Conservation (phyloP, 208 protist genomes). For the Wallacemonas sp. region DNA sequence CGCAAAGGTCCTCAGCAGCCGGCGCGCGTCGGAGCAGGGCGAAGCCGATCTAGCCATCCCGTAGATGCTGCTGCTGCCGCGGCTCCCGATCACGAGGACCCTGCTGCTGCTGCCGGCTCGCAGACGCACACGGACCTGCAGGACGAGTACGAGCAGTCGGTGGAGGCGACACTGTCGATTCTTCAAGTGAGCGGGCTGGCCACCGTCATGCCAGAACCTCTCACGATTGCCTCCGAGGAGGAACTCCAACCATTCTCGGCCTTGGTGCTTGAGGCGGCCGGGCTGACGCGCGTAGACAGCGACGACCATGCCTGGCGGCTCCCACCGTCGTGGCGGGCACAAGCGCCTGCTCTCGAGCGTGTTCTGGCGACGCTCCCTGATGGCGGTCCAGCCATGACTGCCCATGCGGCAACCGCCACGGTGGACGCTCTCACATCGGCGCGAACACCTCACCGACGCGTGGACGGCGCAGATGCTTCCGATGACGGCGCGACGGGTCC, state of each 20-base stretch:
- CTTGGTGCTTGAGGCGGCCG: conserved; percentile 17
- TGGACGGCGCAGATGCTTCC: no score
- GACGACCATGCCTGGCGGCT: background rate
- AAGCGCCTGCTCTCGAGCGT: conserved; percentile 12
- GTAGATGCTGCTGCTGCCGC: background rate
- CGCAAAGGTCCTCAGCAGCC: conserved; percentile 7
- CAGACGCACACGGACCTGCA: background rate
- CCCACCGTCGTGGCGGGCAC: background rate
- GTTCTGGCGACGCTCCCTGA: background rate
- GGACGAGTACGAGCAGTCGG: conserved; percentile 7
- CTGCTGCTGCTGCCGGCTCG: background rate
- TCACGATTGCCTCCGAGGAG: conserved; percentile 26
- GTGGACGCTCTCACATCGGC: no score
- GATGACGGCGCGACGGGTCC: no score
- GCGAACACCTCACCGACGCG: no score
- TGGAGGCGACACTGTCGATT: conserved; percentile 42
- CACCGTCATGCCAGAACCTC: conserved; percentile 24
- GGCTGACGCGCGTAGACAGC: conserved; percentile 1
- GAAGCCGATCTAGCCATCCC: background rate
- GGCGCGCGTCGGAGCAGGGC: background rate
- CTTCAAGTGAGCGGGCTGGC: conserved; percentile 40
- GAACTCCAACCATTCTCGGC: conserved; percentile 17
- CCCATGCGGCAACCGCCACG: no score
- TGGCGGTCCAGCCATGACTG: background rate
- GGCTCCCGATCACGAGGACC: background rate